Percentiles rank a stretch among this genome's conserved stretches.
phyloP scores from a whole-genome alignment of 768 basidiomycete species.

The Termitomyces bulborhizus region DNA sequence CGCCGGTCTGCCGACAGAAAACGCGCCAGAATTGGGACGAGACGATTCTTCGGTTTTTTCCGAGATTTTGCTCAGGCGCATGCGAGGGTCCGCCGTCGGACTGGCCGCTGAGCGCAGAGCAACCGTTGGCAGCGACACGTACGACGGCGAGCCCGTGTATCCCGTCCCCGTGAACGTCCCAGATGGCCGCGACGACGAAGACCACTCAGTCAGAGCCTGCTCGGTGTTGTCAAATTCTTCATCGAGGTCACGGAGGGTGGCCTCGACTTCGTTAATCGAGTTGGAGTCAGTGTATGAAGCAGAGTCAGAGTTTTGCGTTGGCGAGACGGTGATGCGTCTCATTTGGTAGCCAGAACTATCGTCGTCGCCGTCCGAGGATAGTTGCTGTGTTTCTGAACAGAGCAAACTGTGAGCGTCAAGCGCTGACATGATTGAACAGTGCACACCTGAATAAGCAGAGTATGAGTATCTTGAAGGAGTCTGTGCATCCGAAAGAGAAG shows the following conservation, averaged over 20 bases:
- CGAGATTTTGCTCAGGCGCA: constrained; percentile 68
- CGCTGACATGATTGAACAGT: not conserved
- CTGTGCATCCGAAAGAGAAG: constrained; percentile 43
- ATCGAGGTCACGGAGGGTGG: constrained; percentile 59
- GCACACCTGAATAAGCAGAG: constrained; percentile 48
- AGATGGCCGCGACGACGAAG: constrained; percentile 36
- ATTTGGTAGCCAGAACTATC: constrained; percentile 33
- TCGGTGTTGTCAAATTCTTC: constrained; percentile 62
- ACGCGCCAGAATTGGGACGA: constrained; percentile 47
- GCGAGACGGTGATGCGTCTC: constrained; percentile 52
- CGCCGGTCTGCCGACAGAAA: constrained; percentile 28
- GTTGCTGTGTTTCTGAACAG: constrained; percentile 36
- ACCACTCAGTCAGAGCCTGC: constrained; percentile 62
- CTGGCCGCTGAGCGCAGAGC: constrained; percentile 26
- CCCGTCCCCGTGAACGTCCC: constrained; percentile 25
- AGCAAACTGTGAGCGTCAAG: constrained; percentile 1
- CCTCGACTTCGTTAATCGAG: constrained; percentile 69
- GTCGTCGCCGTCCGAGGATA: constrained; percentile 44
- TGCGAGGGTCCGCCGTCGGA: constrained; percentile 29
- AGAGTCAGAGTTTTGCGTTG: constrained; percentile 30
- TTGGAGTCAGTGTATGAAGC: constrained; percentile 47
- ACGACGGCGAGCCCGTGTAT: constrained; percentile 43
- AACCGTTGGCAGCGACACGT: constrained; percentile 35
- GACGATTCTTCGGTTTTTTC: constrained; percentile 73
- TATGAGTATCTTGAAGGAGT: constrained; percentile 58